phyloP scores from a whole-genome alignment of 345 rosid species.

The Pistacia vera region DNA sequence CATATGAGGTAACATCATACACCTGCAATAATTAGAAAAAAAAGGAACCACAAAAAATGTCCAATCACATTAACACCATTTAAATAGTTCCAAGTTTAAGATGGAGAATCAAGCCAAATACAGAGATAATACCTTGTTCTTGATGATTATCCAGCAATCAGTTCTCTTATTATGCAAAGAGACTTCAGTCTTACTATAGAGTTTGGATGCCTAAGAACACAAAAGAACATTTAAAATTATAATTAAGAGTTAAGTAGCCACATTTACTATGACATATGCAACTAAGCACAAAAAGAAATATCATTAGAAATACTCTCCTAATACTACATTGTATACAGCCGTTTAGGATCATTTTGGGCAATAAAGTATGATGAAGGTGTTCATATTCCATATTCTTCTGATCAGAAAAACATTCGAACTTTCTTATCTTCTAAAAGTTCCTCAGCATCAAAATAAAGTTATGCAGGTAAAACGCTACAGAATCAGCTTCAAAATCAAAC shows the following conservation, averaged over 20 bases:
- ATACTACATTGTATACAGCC: background rate
- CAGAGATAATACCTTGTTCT: constrained; percentile 54
- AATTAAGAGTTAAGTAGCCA: background rate
- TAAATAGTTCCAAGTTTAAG: background rate
- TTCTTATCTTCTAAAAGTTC: background rate
- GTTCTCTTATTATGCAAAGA: constrained; percentile 70
- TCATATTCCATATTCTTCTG: background rate
- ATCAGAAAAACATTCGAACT: background rate
- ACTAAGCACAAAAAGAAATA: background rate
- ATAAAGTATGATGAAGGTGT: background rate
- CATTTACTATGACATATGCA: background rate
- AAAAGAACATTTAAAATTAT: background rate
- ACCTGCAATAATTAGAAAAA: constrained; percentile 39
- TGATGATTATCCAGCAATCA: constrained; percentile 91
- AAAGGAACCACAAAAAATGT: background rate
- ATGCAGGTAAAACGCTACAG: background rate
- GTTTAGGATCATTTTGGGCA: background rate
- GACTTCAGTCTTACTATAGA: constrained; percentile 56
- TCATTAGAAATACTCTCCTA: background rate
- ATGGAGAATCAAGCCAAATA: constrained; percentile 1
- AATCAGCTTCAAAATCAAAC: background rate
- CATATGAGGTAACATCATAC: constrained; percentile 85
- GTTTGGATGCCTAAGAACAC: constrained; percentile 33
- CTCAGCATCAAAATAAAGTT: background rate
- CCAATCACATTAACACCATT: background rate